These are phyloP conservation scores for Luffa aegyptiaca DNA, from an alignment of 306 rosid species.

Conservation along the genomic window DNA sequence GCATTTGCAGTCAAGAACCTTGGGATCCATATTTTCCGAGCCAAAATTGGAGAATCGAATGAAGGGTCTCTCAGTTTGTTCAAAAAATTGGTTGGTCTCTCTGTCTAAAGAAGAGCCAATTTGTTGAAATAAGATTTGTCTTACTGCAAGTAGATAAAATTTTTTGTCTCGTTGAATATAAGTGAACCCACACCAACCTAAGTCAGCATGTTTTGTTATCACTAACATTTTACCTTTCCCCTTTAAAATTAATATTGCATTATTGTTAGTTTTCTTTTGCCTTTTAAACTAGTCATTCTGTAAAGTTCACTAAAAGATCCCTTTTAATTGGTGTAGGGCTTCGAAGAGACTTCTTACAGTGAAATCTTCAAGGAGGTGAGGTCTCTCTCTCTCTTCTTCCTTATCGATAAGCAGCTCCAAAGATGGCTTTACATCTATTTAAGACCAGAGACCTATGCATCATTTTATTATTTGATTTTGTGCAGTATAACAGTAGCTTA, in stretches of 20 bases:
- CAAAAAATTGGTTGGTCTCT: conserved; percentile 55
- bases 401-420: background rate
- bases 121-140: background rate
- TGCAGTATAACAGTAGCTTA: background rate
- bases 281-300: background rate
- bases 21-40: conserved; percentile 50
- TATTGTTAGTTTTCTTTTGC: background rate
- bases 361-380: conserved; percentile 81
- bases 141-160: background rate
- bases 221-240: background rate
- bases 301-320: conserved; percentile 13
- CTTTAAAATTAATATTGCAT: background rate
- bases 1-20: conserved; percentile 58
- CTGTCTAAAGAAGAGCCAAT: background rate
- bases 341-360: conserved; percentile 55
- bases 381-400: background rate
- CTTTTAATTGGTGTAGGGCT: conserved; percentile 49
- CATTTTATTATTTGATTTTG: background rate
- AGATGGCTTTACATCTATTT: background rate
- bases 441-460: background rate
- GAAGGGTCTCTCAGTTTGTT: conserved; percentile 66
- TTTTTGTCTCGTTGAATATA: background rate
- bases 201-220: background rate
- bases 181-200: background rate
- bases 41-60: conserved; percentile 81